phyloP scores from a whole-genome alignment of 805 yeast genomes.

The Kregervanrija delftensis region DNA sequence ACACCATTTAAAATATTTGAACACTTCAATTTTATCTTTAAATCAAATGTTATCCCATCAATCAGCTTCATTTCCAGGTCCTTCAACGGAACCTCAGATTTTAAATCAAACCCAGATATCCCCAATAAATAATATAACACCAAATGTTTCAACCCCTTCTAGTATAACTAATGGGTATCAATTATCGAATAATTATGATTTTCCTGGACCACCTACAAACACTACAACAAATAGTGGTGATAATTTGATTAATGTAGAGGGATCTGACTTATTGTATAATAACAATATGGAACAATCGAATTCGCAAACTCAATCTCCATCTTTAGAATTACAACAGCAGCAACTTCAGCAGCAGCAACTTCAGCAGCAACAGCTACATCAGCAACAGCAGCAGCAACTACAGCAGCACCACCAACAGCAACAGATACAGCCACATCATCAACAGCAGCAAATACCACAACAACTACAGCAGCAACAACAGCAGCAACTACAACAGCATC shows the following conservation, averaged over 20 bases:
- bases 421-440: too few relatives aligned
- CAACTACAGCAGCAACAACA: background rate
- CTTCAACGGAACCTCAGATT: constrained; percentile 32
- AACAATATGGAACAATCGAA: too few relatives aligned
- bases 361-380: too few relatives aligned
- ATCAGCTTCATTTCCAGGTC: constrained; percentile 29
- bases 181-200: too few relatives aligned
- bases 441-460: too few relatives aligned
- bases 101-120: constrained; percentile 40
- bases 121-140: constrained; percentile 27
- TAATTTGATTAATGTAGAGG: constrained; percentile 29
- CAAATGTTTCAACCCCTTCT: background rate
- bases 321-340: too few relatives aligned
- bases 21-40: constrained; percentile 25
- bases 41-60: constrained; percentile 15
- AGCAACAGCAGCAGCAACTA: too few relatives aligned
- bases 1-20: constrained; percentile 27
- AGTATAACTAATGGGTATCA: too few relatives aligned
- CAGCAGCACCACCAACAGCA: too few relatives aligned
- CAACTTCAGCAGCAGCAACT: too few relatives aligned
- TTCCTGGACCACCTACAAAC: constrained; percentile 30
- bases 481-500: constrained; percentile 23
- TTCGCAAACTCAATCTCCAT: too few relatives aligned
- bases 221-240: constrained; percentile 28
- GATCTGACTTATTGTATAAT: background rate